Percentiles rank a stretch among this genome's conserved stretches.
Conservation (phyloP, 257 asterid species). For the Salvia hispanica region DNA sequence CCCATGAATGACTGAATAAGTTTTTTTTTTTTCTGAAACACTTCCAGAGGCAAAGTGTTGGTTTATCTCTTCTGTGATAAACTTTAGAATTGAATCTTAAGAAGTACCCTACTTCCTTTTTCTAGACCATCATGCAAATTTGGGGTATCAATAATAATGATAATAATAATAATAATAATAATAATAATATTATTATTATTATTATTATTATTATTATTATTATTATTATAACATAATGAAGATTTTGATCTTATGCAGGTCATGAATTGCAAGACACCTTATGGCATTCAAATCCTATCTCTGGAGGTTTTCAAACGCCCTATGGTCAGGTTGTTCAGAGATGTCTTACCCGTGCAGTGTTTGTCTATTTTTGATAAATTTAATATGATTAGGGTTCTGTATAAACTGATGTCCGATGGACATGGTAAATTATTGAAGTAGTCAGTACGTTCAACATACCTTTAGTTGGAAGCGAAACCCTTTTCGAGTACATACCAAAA, state of each 20-base stretch:
- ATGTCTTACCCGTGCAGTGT: slow-evolving; percentile 11
- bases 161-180: slow-evolving; percentile 5
- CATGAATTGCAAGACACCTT: slow-evolving; percentile 41
- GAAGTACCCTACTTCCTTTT: slow-evolving; percentile 6
- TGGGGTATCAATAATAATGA: slow-evolving; percentile 14
- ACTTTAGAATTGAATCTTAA: slow-evolving; percentile 9
- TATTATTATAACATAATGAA: background rate
- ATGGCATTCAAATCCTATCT: slow-evolving; percentile 44
- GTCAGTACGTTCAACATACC: slow-evolving; percentile 12
- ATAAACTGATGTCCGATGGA: slow-evolving; percentile 13
- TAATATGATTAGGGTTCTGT: slow-evolving; percentile 3
- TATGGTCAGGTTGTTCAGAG: slow-evolving; percentile 46
- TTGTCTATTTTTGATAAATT: slow-evolving; percentile 17
- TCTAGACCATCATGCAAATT: slow-evolving; percentile 11
- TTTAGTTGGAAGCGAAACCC: slow-evolving; percentile 14
- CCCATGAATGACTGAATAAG: slow-evolving; percentile 9
- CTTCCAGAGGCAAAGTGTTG: slow-evolving; percentile 19
- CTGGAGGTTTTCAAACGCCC: slow-evolving; percentile 40
- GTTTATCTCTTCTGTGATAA: slow-evolving; percentile 1
- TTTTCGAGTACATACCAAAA: background rate
- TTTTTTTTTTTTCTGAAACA: background rate
- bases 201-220: too few species aligned
- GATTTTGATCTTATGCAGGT: slow-evolving; percentile 44
- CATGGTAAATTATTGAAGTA: slow-evolving; percentile 4
- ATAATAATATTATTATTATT: background rate